A percentile compares a stretch with the other conserved stretches of the same genome.
These are phyloP conservation scores for Agaricus blazei DNA, from an alignment of 768 basidiomycete genomes.

Conservation along the genomic window DNA sequence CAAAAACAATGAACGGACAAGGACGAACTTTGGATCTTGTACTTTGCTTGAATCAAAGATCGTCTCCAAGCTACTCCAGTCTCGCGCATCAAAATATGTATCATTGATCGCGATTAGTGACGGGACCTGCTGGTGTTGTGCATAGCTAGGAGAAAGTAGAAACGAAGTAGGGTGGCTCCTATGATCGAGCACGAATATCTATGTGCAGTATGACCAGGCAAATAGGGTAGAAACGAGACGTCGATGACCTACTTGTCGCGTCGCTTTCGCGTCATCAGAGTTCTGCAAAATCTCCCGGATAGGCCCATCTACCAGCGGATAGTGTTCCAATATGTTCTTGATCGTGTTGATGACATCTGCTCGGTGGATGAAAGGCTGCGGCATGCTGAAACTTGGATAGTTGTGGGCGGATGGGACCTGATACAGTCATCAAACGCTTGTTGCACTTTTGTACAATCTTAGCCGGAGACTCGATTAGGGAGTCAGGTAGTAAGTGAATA, in stretches of 20 bases:
- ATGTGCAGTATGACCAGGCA: neutral
- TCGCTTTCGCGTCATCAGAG: slow-evolving; percentile 42
- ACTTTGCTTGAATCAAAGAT: slow-evolving; percentile 41
- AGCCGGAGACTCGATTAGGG: no score
- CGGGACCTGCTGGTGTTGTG: slow-evolving; percentile 29
- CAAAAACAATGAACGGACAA: neutral
- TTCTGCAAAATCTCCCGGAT: slow-evolving; percentile 43
- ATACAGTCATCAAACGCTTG: neutral
- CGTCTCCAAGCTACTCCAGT: slow-evolving; percentile 39
- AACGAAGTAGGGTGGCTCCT: slow-evolving; percentile 20
- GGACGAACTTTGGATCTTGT: slow-evolving; percentile 32
- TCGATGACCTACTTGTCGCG: slow-evolving; percentile 27
- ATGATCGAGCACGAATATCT: slow-evolving; percentile 38
- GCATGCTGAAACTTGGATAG: neutral
- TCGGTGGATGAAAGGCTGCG: neutral
- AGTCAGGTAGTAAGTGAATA: neutral
- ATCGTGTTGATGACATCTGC: neutral
- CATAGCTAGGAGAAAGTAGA: slow-evolving; percentile 21
- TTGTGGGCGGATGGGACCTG: neutral
- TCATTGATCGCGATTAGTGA: slow-evolving; percentile 43
- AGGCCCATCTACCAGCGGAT: slow-evolving; percentile 37
- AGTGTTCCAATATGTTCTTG: slow-evolving; percentile 28
- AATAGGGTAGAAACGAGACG: neutral
- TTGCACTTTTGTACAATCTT: neutral
- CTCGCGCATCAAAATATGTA: slow-evolving; percentile 29